phyloP scores from a whole-genome alignment of 345 rosid species.

The Heritiera fomes region DNA sequence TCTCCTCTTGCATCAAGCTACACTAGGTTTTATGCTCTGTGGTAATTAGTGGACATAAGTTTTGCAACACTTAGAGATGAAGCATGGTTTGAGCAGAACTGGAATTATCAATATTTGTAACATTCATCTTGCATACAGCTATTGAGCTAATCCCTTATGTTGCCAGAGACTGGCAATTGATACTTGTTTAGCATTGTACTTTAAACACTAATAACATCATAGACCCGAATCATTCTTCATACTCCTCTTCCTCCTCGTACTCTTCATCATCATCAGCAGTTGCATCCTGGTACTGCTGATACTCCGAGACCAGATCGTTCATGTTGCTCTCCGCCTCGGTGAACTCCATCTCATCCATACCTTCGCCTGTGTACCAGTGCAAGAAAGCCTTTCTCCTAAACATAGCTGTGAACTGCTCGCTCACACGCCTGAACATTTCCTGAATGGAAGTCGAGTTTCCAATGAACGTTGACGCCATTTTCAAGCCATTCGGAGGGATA shows the following conservation, averaged over 20 bases:
- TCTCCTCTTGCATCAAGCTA: neutral
- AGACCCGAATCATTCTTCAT: slow-evolving; percentile 23
- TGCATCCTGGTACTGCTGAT: slow-evolving; percentile 58
- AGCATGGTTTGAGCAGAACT: neutral
- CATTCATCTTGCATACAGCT: slow-evolving; percentile 19
- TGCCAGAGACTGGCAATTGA: slow-evolving; percentile 32
- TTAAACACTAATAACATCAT: neutral
- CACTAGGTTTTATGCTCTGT: neutral
- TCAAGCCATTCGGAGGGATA: slow-evolving; percentile 48
- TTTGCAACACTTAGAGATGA: no score
- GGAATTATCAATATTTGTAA: neutral
- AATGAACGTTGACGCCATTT: slow-evolving; percentile 55
- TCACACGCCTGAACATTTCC: slow-evolving; percentile 45
- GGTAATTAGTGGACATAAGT: neutral
- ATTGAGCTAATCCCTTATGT: slow-evolving; percentile 11
- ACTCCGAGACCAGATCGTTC: slow-evolving; percentile 55
- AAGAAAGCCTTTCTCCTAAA: slow-evolving; percentile 72
- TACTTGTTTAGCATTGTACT: neutral
- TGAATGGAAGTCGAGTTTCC: slow-evolving; percentile 54
- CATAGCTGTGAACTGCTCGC: slow-evolving; percentile 64
- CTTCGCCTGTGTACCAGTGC: slow-evolving; percentile 68
- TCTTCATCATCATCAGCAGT: slow-evolving; percentile 45
- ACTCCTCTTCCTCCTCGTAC: slow-evolving; percentile 37
- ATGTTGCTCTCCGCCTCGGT: slow-evolving; percentile 58
- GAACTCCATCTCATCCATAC: slow-evolving; percentile 72